Evolutionary conservation across 805 yeast genomes (phyloP), one percentile per base, ranked within the genome.

Genomic region (Wickerhamomyces queroliae): DNA sequence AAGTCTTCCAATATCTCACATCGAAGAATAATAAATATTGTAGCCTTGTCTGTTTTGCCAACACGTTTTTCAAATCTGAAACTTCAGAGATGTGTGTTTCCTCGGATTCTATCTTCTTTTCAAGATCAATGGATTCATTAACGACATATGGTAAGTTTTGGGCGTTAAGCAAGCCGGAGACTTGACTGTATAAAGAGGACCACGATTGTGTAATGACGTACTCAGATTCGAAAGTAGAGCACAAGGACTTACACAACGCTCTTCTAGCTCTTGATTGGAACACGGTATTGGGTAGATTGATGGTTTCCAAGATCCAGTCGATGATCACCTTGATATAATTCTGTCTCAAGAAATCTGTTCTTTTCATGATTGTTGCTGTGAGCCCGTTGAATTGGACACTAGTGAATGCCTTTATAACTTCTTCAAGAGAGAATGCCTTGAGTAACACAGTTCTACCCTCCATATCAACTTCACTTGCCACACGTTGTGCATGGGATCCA

Each of bases 11-110:
- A 25, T 72, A 71, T 46, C 93, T 66, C 28, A 75, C 66, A 44
- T 83, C 85, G 42, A 81, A 73, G 42, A 67, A 69, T 27, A 82
- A 58, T 18, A 84, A 49, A 48, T 64, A 68, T 53, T 83, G 89
- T 11, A 83, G 52, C 48, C 86, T 67, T 13, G 85, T 68, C 7
- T 60, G 38, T 7, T 24, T 18, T 13, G 39, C 34, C 15, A 37
- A 19, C 7, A 11, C 3, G 9, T 18, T 30, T 9, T 12, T 15
- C 13, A 18, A n/a, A 12, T 13, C 16, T 15, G 25, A 16, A 8
- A 33, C 16, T 11, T 16, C 35, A 9, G 20, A 22, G n/a, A 22
- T 15, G 12, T 13, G 3, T 10, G 35, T 32, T 32, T 32, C 25
- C 11, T 17, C 13, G 4, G 18, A 32, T 32, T 5, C 35, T 12